phyloP scores from a whole-genome alignment of 1,284 basidiomycete genomes.

The Gastroboletus turbinatus region DNA sequence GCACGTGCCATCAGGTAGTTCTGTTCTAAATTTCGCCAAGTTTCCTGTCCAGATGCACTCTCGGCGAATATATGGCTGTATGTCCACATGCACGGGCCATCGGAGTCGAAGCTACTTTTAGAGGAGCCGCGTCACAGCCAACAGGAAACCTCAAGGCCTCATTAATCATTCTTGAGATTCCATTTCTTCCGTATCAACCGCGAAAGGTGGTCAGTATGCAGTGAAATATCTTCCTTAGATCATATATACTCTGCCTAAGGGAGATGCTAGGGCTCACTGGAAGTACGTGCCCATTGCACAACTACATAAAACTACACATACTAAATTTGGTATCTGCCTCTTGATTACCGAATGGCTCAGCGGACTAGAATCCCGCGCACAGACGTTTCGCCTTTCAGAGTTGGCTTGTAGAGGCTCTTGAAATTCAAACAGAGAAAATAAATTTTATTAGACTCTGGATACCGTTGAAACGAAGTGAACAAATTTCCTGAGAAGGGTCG shows the following conservation, averaged over 20 bases:
- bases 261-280: no score
- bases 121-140: background rate
- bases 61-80: background rate
- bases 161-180: background rate
- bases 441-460: background rate
- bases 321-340: constrained; percentile 28
- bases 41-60: background rate
- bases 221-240: background rate
- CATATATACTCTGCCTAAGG: background rate
- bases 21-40: background rate
- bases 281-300: no score
- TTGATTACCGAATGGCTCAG: background rate
- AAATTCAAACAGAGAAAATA: background rate
- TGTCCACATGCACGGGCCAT: background rate
- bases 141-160: background rate
- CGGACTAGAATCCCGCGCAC: background rate
- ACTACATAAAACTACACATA: constrained; percentile 27
- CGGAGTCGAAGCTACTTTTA: background rate
- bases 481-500: background rate
- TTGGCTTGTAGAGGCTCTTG: background rate
- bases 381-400: background rate
- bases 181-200: background rate
- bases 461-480: background rate
- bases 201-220: background rate
- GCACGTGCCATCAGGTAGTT: background rate